These are phyloP conservation scores for Isoetes engelmannii DNA, from an alignment of 83 land plant genomes.

Conservation along the genomic window DNA sequence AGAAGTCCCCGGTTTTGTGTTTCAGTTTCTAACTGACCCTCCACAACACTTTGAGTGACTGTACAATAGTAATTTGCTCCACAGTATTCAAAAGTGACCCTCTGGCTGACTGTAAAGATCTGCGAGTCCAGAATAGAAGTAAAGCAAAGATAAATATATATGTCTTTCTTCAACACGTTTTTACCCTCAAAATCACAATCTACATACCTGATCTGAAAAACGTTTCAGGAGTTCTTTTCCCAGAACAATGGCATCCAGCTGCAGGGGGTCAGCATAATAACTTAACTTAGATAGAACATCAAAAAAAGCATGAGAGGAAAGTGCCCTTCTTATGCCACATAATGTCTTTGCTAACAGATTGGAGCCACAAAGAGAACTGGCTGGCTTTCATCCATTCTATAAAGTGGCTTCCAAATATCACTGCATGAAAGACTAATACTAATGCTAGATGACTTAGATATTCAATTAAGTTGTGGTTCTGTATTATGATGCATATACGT, in stretches of 20 bases:
- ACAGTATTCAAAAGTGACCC: constrained; percentile 53
- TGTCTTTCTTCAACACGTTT: neutral
- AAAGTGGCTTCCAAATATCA: no score
- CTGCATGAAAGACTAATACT: neutral
- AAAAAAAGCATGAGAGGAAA: neutral
- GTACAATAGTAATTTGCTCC: constrained; percentile 60
- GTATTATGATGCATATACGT: neutral
- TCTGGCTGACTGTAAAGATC: constrained; percentile 71
- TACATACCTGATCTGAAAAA: constrained; percentile 48
- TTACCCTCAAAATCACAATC: constrained; percentile 7
- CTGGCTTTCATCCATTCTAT: no score
- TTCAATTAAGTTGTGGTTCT: no score
- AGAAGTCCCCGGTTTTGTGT: constrained; percentile 50
- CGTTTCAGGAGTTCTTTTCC: constrained; percentile 44
- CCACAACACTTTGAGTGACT: constrained; percentile 52
- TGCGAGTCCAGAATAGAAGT: constrained; percentile 12
- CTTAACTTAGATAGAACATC: neutral
- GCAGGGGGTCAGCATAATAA: neutral
- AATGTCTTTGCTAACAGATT: neutral
- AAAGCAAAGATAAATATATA: constrained; percentile 2
- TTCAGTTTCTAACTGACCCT: constrained; percentile 43
- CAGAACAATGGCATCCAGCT: constrained; percentile 60
- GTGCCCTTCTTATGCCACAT: neutral
- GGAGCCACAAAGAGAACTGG: no score
- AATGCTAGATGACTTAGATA: neutral